Evolutionary conservation across 148 eudicot species (phyloP).

Genomic region (Fagopyrum esculentum): DNA sequence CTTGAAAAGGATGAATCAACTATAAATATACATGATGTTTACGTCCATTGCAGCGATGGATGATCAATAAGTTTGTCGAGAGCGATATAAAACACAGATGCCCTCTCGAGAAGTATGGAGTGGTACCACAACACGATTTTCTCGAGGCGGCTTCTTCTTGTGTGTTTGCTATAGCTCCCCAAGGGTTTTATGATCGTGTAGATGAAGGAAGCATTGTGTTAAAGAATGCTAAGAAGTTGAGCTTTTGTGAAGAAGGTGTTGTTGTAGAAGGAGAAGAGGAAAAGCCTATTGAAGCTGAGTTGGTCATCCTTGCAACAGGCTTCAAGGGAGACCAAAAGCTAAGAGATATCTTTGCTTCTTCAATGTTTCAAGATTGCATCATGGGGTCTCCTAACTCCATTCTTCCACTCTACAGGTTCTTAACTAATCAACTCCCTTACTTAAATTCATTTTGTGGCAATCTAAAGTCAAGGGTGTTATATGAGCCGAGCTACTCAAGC

Average conservation of each 20-base stretch:
- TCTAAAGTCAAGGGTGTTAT: no score
- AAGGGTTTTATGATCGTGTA: background rate
- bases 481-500: no score
- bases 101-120: background rate
- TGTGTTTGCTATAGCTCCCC: background rate
- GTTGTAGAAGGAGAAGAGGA: slow-evolving; percentile 19
- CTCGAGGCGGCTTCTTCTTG: slow-evolving; percentile 3
- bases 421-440: background rate
- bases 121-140: background rate
- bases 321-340: slow-evolving; percentile 48
- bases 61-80: slow-evolving; percentile 5
- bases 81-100: background rate
- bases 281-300: slow-evolving; percentile 29
- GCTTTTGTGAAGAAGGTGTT: slow-evolving; percentile 28
- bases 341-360: slow-evolving; percentile 32
- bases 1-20: no score
- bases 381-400: slow-evolving; percentile 23
- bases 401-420: slow-evolving; percentile 49
- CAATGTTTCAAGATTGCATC: slow-evolving; percentile 25
- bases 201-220: slow-evolving; percentile 4
- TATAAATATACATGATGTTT: background rate
- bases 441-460: background rate
- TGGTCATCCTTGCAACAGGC: slow-evolving; percentile 64
- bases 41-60: background rate
- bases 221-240: background rate